phyloP scores from a whole-genome alignment of 1,284 basidiomycete genomes.

The Ceratobasidium sp. region DNA sequence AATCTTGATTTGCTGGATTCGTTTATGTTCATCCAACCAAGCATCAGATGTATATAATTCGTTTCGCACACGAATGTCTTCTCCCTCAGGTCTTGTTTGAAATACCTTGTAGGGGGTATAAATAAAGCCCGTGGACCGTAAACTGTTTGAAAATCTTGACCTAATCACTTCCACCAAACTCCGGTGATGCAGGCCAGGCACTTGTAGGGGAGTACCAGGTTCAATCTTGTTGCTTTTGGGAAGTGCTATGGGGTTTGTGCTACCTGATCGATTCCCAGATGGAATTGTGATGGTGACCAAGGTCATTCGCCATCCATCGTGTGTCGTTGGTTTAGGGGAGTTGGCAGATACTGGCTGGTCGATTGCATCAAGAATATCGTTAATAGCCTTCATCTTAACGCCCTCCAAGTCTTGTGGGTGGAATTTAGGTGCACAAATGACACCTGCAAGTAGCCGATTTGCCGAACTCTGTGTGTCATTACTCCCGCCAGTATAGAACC shows the following conservation, averaged over 20 bases:
- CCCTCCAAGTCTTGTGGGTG: neutral
- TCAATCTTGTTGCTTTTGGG: too few relatives aligned
- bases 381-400: neutral
- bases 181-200: too few relatives aligned
- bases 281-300: too few relatives aligned
- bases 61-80: slow-evolving; percentile 41
- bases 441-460: neutral
- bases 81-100: neutral
- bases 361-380: slow-evolving; percentile 43
- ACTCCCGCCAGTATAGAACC: neutral
- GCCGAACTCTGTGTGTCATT: neutral
- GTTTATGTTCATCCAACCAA: slow-evolving; percentile 46
- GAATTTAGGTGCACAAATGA: neutral
- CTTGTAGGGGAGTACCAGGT: too few relatives aligned
- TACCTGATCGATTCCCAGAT: too few relatives aligned
- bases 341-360: too few relatives aligned
- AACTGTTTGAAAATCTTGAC: neutral
- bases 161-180: too few relatives aligned
- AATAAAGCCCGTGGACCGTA: neutral
- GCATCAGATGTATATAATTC: slow-evolving; percentile 50
- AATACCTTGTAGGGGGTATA: neutral
- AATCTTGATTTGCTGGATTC: slow-evolving; percentile 41
- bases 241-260: too few relatives aligned
- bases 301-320: too few relatives aligned
- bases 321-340: too few relatives aligned